These are phyloP conservation scores for Astrocystis sublimbata DNA, from an alignment of 495 filamentous ascomycete genomes.

Conservation along the genomic window DNA sequence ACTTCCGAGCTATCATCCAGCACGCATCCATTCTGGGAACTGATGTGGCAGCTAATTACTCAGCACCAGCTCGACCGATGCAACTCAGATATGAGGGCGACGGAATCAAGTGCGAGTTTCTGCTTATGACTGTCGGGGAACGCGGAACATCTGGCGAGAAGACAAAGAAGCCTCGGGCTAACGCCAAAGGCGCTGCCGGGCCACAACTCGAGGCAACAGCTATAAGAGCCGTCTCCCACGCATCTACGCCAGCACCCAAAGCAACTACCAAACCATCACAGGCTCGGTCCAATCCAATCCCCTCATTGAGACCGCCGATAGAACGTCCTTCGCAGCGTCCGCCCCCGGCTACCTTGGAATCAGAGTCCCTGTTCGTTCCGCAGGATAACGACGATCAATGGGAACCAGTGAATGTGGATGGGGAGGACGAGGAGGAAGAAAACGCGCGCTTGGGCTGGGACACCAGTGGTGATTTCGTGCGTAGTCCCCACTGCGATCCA, in stretches of 20 bases:
- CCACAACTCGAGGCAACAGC: slow-evolving; percentile 41
- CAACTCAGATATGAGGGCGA: slow-evolving; percentile 75
- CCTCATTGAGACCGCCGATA: slow-evolving; percentile 32
- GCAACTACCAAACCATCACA: slow-evolving; percentile 18
- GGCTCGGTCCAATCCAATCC: slow-evolving; percentile 25
- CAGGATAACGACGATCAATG: slow-evolving; percentile 75
- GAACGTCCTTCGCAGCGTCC: slow-evolving; percentile 47
- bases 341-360: slow-evolving; percentile 62
- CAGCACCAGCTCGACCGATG: slow-evolving; percentile 75
- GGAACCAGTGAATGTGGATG: slow-evolving; percentile 77
- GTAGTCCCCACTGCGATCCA: slow-evolving; percentile 11
- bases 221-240: slow-evolving; percentile 39
- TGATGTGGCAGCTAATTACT: slow-evolving; percentile 74
- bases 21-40: slow-evolving; percentile 79
- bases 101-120: slow-evolving; percentile 82
- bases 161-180: slow-evolving; percentile 37
- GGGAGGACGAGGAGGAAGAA: slow-evolving; percentile 65
- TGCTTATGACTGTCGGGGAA: slow-evolving; percentile 92
- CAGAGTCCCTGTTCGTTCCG: slow-evolving; percentile 77
- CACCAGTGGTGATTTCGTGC: slow-evolving; percentile 59
- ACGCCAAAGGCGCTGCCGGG: slow-evolving; percentile 30
- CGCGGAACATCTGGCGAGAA: slow-evolving; percentile 47
- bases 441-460: slow-evolving; percentile 72
- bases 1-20: slow-evolving; percentile 85
- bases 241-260: slow-evolving; percentile 26